Percentiles rank a stretch among this genome's conserved stretches.
phyloP scores from a whole-genome alignment of 129 eudicot species.

The Smallanthus sonchifolius region DNA sequence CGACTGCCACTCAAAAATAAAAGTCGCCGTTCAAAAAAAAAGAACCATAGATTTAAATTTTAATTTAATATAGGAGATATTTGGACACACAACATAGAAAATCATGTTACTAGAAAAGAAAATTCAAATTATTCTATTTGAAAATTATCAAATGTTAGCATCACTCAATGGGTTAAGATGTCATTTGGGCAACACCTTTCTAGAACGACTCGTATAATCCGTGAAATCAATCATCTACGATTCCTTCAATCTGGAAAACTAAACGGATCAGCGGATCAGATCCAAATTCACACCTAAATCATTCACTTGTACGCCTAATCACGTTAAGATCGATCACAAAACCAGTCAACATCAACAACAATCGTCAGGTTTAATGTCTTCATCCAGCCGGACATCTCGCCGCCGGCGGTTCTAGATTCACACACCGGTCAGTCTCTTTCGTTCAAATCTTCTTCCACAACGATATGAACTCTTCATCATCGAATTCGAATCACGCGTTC shows the following conservation, averaged over 20 bases:
- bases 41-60: no score
- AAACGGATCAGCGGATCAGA: conserved; percentile 7
- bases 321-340: conserved; percentile 2
- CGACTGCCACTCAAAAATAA: no score
- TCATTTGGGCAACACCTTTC: background rate
- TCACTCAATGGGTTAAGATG: background rate
- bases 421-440: conserved; percentile 12
- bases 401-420: conserved; percentile 24
- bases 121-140: no score
- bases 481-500: conserved; percentile 28
- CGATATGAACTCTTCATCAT: conserved; percentile 34
- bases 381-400: conserved; percentile 21
- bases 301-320: background rate
- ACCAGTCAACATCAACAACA: conserved; percentile 19
- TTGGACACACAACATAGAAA: no score
- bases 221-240: background rate
- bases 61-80: no score
- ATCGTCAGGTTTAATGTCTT: conserved; percentile 32
- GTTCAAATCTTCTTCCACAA: background rate
- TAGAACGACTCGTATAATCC: background rate
- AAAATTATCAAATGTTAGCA: no score
- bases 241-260: background rate
- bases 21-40: no score
- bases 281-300: conserved; percentile 14
- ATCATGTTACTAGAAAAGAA: no score